Base-by-base conservation (phyloP, 129 eudicot genomes). In the Arctium minus region DNA sequence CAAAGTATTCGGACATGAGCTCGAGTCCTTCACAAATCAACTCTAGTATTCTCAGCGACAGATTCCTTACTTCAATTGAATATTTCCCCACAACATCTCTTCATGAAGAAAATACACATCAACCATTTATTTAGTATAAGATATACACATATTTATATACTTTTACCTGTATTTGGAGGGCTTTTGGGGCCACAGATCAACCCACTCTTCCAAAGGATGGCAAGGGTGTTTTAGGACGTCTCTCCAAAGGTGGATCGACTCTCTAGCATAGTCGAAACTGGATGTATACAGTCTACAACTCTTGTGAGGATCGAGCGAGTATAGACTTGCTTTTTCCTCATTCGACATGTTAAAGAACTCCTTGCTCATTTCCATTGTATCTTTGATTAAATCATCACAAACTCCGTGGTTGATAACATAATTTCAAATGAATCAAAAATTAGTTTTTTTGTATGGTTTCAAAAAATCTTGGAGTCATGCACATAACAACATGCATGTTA, bases 11-110 rank as follows among this genome's bases (percentile, higher is more conserved):
- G 9, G 33, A 60, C 71, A 87, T 88, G 29, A 90, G 88, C 72
- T 92, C 91, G 50, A 92, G 65, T 29, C 94, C 97, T 80, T 88
- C 78, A 44, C 75, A 15, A 35, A 87, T 90, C 78, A 87, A 36
- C 56, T 89, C 92, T 29, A 89, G 42, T 29, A 90, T 87, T 74
- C 77, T 84, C 73, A 37, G 74, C 13, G 89, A 85, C 82, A 92
- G 74, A 50, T 77, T 84, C 27, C 86, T 80, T 9, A 86, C 56
- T 76, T 82, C 89, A 18, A 50, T 56, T 8, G 77, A 17, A 77
- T 88, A 92, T 29, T 79, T 62, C 3, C 38, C 83, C 7, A 90
- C 84, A 6, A 80, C 83, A 13, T 87, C 87, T 77, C 94, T 89
- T 35, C 5, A 50, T 33, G 3, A 50, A 76, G 11, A 65, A 42